phyloP scores from a whole-genome alignment of 192 early-diverging fungal species.

The Coemansia sp. region DNA sequence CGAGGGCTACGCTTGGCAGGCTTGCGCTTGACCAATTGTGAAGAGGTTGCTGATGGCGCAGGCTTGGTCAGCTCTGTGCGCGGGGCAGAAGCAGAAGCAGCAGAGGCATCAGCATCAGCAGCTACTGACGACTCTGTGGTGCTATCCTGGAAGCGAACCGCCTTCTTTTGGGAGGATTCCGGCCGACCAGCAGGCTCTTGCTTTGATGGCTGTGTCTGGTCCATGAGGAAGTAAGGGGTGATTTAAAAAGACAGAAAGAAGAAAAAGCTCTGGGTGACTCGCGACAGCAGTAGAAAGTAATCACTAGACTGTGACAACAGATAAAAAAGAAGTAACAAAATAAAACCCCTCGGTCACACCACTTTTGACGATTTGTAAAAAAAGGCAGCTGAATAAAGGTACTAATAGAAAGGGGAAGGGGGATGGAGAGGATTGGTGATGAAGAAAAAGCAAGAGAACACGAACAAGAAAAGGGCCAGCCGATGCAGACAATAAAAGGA shows the following conservation, averaged over 20 bases:
- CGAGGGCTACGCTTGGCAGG: constrained; percentile 37
- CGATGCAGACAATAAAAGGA: constrained; percentile 14
- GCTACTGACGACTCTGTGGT: neutral
- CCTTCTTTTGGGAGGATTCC: neutral
- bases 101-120: no score
- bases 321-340: neutral
- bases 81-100: no score
- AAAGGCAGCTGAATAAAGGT: neutral
- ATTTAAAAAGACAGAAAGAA: neutral
- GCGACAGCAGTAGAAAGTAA: constrained; percentile 3
- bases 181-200: neutral
- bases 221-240: no score
- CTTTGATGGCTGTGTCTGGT: constrained; percentile 1
- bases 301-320: constrained; percentile 1
- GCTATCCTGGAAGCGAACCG: neutral
- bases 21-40: constrained; percentile 31
- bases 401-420: neutral
- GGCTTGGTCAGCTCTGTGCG: constrained; percentile 2
- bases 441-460: constrained; percentile 14
- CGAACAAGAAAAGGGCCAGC: constrained; percentile 15
- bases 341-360: neutral
- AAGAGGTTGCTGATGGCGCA: constrained; percentile 5
- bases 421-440: constrained; percentile 12
- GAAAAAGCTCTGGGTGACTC: neutral
- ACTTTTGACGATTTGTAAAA: neutral